Evolutionary conservation across 192 early-diverging fungal genomes (phyloP).

Genomic region (Bifiguratus adelaidae): DNA sequence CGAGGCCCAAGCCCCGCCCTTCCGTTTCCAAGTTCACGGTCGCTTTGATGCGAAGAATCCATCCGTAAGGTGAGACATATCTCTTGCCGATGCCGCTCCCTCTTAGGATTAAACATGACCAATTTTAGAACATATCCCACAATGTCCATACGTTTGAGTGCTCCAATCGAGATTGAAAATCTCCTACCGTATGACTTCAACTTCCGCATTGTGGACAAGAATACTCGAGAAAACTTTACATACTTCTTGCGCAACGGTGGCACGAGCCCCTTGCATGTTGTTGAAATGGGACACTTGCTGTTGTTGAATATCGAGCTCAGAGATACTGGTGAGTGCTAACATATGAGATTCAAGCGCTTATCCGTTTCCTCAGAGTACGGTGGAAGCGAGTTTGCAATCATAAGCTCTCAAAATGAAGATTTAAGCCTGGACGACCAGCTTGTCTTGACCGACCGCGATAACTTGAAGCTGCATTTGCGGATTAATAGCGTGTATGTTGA

Average conservation of each 20-base stretch:
- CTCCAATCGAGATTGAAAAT: slow-evolving; percentile 88
- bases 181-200: slow-evolving; percentile 81
- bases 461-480: slow-evolving; percentile 48
- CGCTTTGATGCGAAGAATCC: slow-evolving; percentile 34
- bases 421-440: slow-evolving; percentile 65
- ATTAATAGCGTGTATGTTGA: slow-evolving; percentile 45
- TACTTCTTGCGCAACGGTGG: slow-evolving; percentile 59
- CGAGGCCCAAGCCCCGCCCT: slow-evolving; percentile 22
- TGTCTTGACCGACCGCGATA: slow-evolving; percentile 51
- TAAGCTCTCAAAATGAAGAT: slow-evolving; percentile 78
- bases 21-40: slow-evolving; percentile 62
- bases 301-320: slow-evolving; percentile 64
- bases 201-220: slow-evolving; percentile 71
- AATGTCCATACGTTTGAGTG: slow-evolving; percentile 63
- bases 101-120: background rate
- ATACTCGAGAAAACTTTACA: slow-evolving; percentile 52
- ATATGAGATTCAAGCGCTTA: background rate
- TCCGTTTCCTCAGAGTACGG: slow-evolving; percentile 32
- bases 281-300: slow-evolving; percentile 75
- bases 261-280: slow-evolving; percentile 64
- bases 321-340: slow-evolving; percentile 39
- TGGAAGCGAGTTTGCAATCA: slow-evolving; percentile 73
- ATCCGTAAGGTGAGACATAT: slow-evolving; percentile 16
- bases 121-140: slow-evolving; percentile 53
- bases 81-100: too few species aligned